These are phyloP conservation scores for Eutrema japonicum DNA, from an alignment of 345 rosid species.

Conservation along the genomic window DNA sequence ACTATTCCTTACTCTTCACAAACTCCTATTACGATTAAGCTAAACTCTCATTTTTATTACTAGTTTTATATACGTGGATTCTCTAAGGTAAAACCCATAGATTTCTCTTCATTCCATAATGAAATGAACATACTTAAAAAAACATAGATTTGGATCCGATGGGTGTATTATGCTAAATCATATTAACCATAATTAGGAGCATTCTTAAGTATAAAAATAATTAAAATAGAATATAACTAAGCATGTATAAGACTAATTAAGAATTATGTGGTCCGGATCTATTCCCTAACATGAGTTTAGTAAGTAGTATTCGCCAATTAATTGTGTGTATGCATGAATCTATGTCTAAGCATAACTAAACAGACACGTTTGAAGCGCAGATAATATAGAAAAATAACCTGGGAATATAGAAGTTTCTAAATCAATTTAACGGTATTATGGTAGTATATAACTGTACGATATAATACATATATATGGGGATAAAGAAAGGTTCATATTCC, in stretches of 20 bases:
- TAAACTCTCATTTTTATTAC: conserved; percentile 37
- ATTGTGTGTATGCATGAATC: conserved; percentile 23
- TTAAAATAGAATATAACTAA: conserved; percentile 8
- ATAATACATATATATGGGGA: conserved; percentile 4
- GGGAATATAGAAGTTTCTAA: conserved; percentile 14
- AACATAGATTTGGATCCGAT: conserved; percentile 21
- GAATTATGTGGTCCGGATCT: conserved; percentile 23
- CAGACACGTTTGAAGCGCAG: conserved; percentile 25
- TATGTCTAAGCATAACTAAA: conserved; percentile 10
- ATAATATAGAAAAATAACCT: conserved; percentile 28
- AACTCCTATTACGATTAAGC: conserved; percentile 40
- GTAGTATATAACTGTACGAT: neutral
- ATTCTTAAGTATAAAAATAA: neutral
- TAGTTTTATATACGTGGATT: conserved; percentile 10
- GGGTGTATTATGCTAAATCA: conserved; percentile 13
- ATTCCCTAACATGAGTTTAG: conserved; percentile 31
- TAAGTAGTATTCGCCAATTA: neutral
- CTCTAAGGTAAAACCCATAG: conserved; percentile 15
- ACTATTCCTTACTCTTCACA: too few species aligned
- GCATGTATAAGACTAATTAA: conserved; percentile 2
- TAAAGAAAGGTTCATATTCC: conserved; percentile 2
- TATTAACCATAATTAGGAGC: conserved; percentile 4
- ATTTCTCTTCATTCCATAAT: neutral
- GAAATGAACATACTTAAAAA: too few species aligned
- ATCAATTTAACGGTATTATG: conserved; percentile 1